Evolutionary conservation across 495 filamentous ascomycete genomes (phyloP).

Genomic region (Cetradonia linearis): DNA sequence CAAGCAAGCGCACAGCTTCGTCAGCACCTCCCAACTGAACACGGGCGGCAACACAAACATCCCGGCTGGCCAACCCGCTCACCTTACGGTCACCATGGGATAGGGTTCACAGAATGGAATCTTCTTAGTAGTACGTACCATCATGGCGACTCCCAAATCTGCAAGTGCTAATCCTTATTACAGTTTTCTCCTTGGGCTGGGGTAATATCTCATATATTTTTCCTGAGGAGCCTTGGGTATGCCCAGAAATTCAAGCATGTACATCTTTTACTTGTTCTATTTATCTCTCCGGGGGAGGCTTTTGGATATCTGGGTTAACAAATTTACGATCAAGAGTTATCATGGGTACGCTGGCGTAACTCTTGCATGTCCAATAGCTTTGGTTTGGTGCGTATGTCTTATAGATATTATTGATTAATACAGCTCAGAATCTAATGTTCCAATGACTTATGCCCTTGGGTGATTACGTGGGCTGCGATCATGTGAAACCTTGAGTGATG

Average conservation of each 20-base stretch:
- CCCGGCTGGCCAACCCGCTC: conserved; percentile 9
- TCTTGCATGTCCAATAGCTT: conserved; percentile 19
- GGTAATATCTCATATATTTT: conserved; percentile 1
- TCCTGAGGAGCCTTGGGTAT: conserved; percentile 17
- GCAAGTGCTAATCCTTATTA: neutral
- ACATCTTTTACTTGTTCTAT: conserved; percentile 16
- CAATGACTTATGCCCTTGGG: neutral
- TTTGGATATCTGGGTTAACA: conserved; percentile 14
- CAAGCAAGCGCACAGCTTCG: conserved; percentile 10
- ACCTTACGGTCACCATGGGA: conserved; percentile 15
- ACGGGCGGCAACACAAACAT: conserved; percentile 11
- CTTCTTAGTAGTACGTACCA: neutral
- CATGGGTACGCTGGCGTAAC: conserved; percentile 16
- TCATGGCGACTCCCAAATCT: neutral
- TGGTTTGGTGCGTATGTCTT: conserved; percentile 21
- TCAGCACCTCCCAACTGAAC: conserved; percentile 9
- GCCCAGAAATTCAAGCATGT: conserved; percentile 15
- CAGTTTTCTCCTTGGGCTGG: conserved; percentile 9
- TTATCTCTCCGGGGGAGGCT: conserved; percentile 18
- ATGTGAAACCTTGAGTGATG: neutral
- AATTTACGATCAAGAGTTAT: conserved; percentile 14
- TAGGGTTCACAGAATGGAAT: neutral
- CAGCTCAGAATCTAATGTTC: neutral
- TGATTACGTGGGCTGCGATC: neutral
- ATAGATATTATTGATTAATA: conserved; percentile 14